These are phyloP conservation scores for Penicillium canariense DNA, from an alignment of 495 filamentous ascomycete genomes.

Conservation along the genomic window DNA sequence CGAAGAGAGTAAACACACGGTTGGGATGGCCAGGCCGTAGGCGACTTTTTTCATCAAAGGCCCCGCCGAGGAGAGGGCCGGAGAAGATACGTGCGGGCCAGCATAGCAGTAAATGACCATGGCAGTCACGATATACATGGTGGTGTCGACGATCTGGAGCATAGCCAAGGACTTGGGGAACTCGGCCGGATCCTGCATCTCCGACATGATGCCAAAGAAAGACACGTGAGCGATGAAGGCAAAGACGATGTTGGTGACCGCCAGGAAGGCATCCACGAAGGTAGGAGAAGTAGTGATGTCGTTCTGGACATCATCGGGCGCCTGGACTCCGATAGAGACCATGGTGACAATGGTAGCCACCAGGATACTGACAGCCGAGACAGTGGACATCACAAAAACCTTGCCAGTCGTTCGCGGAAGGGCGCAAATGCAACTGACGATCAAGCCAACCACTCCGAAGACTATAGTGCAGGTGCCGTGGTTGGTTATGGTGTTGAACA, in stretches of 20 bases:
- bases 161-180: conserved; percentile 61
- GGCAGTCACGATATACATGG: conserved; percentile 64
- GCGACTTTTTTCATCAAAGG: conserved; percentile 63
- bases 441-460: conserved; percentile 44
- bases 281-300: conserved; percentile 20
- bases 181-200: conserved; percentile 64
- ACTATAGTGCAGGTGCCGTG: conserved; percentile 66
- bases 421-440: conserved; percentile 20
- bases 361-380: conserved; percentile 58
- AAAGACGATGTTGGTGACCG: conserved; percentile 72
- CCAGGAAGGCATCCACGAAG: conserved; percentile 47
- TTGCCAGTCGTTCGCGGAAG: conserved; percentile 17
- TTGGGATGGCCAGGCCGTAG: conserved; percentile 73
- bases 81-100: conserved; percentile 62
- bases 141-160: conserved; percentile 59
- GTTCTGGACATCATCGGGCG: conserved; percentile 20
- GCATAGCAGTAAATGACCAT: conserved; percentile 70
- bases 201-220: conserved; percentile 73
- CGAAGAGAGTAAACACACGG: conserved; percentile 18
- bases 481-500: conserved; percentile 63
- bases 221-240: conserved; percentile 65
- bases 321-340: conserved; percentile 54
- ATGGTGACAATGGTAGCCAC: conserved; percentile 65
- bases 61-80: conserved; percentile 65
- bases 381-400: conserved; percentile 33